Evolutionary conservation across 2,329 filamentous ascomycete species (phyloP), one percentile per base, ranked within the genome.

Genomic region (Anisogramma anomala): DNA sequence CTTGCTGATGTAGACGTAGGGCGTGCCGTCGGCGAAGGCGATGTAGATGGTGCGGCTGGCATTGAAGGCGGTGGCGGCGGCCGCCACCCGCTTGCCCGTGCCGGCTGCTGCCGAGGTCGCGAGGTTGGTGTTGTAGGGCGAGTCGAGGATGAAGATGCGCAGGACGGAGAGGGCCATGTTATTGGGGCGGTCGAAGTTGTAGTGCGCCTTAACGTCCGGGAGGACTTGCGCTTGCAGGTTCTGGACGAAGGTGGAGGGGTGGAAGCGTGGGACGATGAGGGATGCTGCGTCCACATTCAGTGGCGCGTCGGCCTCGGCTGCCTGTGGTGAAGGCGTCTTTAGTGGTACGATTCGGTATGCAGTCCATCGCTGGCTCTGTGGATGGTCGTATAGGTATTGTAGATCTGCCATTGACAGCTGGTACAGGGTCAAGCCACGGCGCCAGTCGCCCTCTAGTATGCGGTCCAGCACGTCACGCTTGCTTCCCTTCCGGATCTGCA

Each of bases 161-260:
- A 93, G 63, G 19, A 91, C 67, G 1, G 84, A 71, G 3, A 91
- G 64, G 0, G 83, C 76, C n/a, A 82, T 66, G 1, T 70, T 67
- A 39, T 72, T 68, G 39, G 83, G 80, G n/a, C 80, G 74, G 49
- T 82, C 78, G 46, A 91, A 74, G 51, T 84, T 80, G 58, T 85
- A 91, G 59, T 93, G 84, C 4, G 83, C 82, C 58, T 91, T 93
- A 51, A 88, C 74, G 44, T 91, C 72, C 1, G 85, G 83, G 1
- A 84, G 68, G 14, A 87, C 72, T 54, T 88, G 79, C 30, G 69
- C 67, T 50, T 88, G 82, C 2, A 94, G 72, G 49, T 80, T 82
- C 49, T 76, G 74, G 27, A 93, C 66, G 57, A 94, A 94, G 0
- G 81, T 84, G 4, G 82, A 77, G 1, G 84, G 82, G 53, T 93